Evolutionary conservation across 768 basidiomycete genomes (phyloP).

Genomic region (Chlorophyllum brunneum): DNA sequence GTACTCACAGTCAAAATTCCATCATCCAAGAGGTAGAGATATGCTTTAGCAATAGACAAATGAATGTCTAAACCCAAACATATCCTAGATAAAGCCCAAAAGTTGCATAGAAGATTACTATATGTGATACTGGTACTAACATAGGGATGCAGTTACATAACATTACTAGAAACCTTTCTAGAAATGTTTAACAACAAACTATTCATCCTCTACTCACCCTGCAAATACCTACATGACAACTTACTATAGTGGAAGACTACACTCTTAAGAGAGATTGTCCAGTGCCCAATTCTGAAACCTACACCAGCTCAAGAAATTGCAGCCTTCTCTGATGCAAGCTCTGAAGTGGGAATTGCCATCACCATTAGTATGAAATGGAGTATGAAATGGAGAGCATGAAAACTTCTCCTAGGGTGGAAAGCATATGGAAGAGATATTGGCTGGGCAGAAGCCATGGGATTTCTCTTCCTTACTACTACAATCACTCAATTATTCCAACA

Average conservation of each 20-base stretch:
- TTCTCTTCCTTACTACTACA: conserved; percentile 29
- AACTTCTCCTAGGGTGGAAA: conserved; percentile 23
- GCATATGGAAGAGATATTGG: conserved; percentile 28
- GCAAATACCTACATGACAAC: conserved; percentile 12
- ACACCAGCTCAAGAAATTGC: not conserved
- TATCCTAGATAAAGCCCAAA: conserved; percentile 19
- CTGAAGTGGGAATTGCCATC: conserved; percentile 23
- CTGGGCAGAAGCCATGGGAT: conserved; percentile 41
- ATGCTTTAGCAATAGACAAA: conserved; percentile 18
- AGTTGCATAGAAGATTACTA: not conserved
- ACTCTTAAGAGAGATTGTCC: conserved; percentile 14
- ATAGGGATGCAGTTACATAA: not conserved
- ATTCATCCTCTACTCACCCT: conserved; percentile 22
- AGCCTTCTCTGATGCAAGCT: conserved; percentile 36
- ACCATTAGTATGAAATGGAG: conserved; percentile 21
- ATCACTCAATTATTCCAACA: not conserved
- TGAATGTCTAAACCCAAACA: conserved; percentile 21
- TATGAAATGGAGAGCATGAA: no score
- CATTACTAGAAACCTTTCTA: conserved; percentile 20
- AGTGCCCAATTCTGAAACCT: conserved; percentile 13
- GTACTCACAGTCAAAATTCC: conserved; percentile 3
- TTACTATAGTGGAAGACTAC: conserved; percentile 28
- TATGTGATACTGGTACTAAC: not conserved
- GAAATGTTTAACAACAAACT: conserved; percentile 21
- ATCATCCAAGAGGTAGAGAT: conserved; percentile 17